Conservation (phyloP, 768 basidiomycete species). For the Gloeostereum incarnatum region DNA sequence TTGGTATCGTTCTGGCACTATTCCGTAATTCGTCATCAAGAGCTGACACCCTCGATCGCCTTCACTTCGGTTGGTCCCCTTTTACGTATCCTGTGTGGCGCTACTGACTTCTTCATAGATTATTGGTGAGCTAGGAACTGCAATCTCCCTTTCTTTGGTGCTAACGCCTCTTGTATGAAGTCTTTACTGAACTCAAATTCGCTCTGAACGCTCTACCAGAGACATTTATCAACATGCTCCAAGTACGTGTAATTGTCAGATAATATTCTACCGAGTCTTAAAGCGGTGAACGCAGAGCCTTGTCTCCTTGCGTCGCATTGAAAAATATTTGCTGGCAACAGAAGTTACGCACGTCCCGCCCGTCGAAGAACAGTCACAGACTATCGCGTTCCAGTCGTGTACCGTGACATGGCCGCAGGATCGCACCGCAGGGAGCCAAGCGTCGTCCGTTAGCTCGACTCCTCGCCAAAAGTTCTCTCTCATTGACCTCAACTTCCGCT, state of each 20-base stretch:
- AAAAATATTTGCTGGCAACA: constrained; percentile 71
- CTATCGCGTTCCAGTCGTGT: constrained; percentile 71
- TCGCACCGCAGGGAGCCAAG: constrained; percentile 20
- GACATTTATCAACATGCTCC: constrained; percentile 84
- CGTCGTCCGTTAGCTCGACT: constrained; percentile 47
- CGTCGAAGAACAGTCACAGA: constrained; percentile 41
- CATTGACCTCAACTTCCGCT: constrained; percentile 66
- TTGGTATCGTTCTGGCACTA: constrained; percentile 64
- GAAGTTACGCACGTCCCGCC: constrained; percentile 65
- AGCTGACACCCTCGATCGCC: constrained; percentile 75
- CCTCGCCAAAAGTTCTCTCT: constrained; percentile 76
- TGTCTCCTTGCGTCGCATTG: constrained; percentile 84
- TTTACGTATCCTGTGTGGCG: no score
- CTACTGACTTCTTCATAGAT: no score
- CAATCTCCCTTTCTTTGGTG: no score
- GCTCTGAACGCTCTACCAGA: constrained; percentile 85
- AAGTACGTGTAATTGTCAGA: constrained; percentile 28
- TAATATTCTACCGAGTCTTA: constrained; percentile 1
- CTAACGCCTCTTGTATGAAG: constrained; percentile 31
- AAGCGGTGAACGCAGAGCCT: no score
- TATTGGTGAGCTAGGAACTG: no score
- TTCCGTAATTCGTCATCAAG: constrained; percentile 58
- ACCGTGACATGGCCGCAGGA: constrained; percentile 91
- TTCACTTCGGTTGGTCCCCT: constrained; percentile 62
- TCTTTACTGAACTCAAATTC: constrained; percentile 85